Evolutionary conservation across 371 early-diverging fungal species (phyloP).

Genomic region (Gilbertella persicaria): DNA sequence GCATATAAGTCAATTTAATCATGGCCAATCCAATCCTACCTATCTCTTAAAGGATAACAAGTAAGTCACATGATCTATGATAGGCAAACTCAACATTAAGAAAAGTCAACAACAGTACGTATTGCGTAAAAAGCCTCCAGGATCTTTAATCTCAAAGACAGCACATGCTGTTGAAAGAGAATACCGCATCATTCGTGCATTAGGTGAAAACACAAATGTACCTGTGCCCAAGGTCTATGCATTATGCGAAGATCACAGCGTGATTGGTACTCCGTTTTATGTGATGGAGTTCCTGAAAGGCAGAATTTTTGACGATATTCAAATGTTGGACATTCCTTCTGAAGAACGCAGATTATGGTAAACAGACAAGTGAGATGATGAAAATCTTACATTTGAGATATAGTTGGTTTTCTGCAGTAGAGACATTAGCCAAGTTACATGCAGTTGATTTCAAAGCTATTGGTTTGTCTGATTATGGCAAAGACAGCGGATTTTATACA

Average conservation of each 20-base stretch:
- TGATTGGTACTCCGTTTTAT: constrained; percentile 92
- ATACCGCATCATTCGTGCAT: constrained; percentile 76
- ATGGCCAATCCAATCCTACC: constrained; percentile 93
- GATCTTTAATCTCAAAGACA: constrained; percentile 77
- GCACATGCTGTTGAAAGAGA: constrained; percentile 95
- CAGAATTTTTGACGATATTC: constrained; percentile 75
- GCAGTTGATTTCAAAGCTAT: constrained; percentile 62
- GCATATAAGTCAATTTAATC: constrained; percentile 76
- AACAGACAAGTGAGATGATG: not conserved
- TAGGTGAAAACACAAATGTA: constrained; percentile 70
- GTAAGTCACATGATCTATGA: constrained; percentile 32
- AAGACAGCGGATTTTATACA: constrained; percentile 70
- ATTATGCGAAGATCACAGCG: constrained; percentile 76
- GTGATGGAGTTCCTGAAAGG: constrained; percentile 93
- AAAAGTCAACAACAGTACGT: constrained; percentile 66
- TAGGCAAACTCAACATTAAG: no score
- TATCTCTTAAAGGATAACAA: constrained; percentile 71
- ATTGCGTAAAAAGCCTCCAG: constrained; percentile 92
- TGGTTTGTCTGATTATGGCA: constrained; percentile 77
- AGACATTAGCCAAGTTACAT: constrained; percentile 81
- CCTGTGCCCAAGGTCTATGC: constrained; percentile 89
- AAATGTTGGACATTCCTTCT: constrained; percentile 55
- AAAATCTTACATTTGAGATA: not conserved
- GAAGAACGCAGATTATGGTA: constrained; percentile 64
- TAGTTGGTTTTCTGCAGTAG: constrained; percentile 75